Conservation (phyloP, 257 asterid genomes). For the Hygrophila difformis region DNA sequence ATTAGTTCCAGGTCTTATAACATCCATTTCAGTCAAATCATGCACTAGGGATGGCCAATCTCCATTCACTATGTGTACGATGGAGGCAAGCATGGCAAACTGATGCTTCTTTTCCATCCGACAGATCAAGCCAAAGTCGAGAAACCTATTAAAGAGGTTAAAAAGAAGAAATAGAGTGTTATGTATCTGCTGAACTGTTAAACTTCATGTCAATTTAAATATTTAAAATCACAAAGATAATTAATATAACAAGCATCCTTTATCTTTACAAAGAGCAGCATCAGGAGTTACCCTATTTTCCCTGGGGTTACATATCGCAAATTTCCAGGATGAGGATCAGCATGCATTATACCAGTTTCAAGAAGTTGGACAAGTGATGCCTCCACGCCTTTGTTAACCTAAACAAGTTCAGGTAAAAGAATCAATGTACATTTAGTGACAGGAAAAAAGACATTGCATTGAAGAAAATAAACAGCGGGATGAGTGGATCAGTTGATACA, state of each 20-base stretch:
- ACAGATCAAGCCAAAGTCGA: slow-evolving; percentile 95
- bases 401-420: slow-evolving; percentile 16
- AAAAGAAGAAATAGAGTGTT: slow-evolving; percentile 1
- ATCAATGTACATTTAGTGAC: slow-evolving; percentile 12
- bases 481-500: not conserved
- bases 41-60: slow-evolving; percentile 88
- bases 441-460: slow-evolving; percentile 2
- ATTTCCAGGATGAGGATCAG: slow-evolving; percentile 98
- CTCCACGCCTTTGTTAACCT: slow-evolving; percentile 94
- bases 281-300: slow-evolving; percentile 61
- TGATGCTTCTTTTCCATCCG: slow-evolving; percentile 96
- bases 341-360: slow-evolving; percentile 93
- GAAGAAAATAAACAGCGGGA: too few species aligned
- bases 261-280: slow-evolving; percentile 12
- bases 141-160: slow-evolving; percentile 45
- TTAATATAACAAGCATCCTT: too few species aligned
- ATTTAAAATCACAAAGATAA: too few species aligned
- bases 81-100: slow-evolving; percentile 84
- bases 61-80: slow-evolving; percentile 83
- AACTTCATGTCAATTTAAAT: not conserved
- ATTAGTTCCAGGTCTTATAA: slow-evolving; percentile 77
- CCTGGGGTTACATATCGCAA: slow-evolving; percentile 64
- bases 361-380: slow-evolving; percentile 90
- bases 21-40: slow-evolving; percentile 83
- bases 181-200: slow-evolving; percentile 9